Evolutionary conservation across 2,329 filamentous ascomycete species (phyloP).

Genomic region (Apiospora rasikravindrae): DNA sequence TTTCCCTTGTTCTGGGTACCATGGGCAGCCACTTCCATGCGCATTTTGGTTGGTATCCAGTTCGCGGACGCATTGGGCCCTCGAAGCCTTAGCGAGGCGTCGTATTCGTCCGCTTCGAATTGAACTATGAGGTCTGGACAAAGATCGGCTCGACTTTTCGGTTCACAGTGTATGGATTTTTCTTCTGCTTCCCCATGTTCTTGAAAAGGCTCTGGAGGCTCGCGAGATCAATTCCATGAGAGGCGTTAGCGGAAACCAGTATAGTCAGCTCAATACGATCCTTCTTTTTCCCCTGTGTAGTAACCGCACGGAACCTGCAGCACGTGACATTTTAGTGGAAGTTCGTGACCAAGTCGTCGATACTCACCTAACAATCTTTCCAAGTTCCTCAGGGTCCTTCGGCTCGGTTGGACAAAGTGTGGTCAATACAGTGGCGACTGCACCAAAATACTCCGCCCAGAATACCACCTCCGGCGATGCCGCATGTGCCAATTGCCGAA

Average conservation of each 20-base stretch:
- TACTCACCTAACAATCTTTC: slow-evolving; percentile 48
- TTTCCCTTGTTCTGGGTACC: neutral
- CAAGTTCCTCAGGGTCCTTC: slow-evolving; percentile 39
- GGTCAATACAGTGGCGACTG: slow-evolving; percentile 50
- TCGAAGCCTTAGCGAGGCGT: neutral
- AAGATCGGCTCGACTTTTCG: slow-evolving; percentile 34
- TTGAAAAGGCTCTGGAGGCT: slow-evolving; percentile 34
- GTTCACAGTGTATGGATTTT: slow-evolving; percentile 26
- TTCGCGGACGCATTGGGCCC: neutral
- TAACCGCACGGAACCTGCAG: slow-evolving; percentile 31
- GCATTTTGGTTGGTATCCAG: neutral
- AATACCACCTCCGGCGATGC: slow-evolving; percentile 48
- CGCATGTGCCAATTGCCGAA: slow-evolving; percentile 48
- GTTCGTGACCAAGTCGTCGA: neutral
- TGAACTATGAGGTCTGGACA: slow-evolving; percentile 22
- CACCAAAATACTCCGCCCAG: slow-evolving; percentile 60
- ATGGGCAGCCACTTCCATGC: neutral
- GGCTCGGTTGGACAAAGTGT: slow-evolving; percentile 50
- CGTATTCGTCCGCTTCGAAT: slow-evolving; percentile 22
- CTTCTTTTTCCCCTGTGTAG: slow-evolving; percentile 34
- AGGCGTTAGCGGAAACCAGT: slow-evolving; percentile 28
- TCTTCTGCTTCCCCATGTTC: slow-evolving; percentile 33
- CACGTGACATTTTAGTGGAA: neutral
- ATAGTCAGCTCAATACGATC: slow-evolving; percentile 34
- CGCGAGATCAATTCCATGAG: slow-evolving; percentile 28